These are phyloP conservation scores for Naganishia vaughanmartiniae DNA, from an alignment of 768 basidiomycete genomes.

Conservation along the genomic window DNA sequence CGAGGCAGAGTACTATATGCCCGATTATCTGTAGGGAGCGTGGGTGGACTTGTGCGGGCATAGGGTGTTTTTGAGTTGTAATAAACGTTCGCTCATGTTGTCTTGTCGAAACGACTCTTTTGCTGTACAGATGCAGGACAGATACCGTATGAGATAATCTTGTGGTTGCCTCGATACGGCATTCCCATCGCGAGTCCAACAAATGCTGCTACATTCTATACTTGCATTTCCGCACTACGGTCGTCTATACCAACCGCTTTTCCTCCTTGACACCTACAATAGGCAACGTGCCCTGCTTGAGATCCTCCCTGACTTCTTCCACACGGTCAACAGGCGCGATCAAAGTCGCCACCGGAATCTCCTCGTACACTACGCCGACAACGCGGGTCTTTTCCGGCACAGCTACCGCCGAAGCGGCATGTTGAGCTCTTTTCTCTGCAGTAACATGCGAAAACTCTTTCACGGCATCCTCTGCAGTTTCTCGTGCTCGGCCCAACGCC, in stretches of 20 bases:
- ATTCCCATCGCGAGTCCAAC: not conserved
- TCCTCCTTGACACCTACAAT: constrained; percentile 19
- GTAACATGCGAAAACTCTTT: constrained; percentile 34
- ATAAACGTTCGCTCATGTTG: no score
- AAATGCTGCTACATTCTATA: constrained; percentile 6
- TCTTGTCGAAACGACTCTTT: no score
- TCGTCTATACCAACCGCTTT: constrained; percentile 10
- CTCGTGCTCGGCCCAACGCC: constrained; percentile 57
- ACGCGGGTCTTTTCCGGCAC: constrained; percentile 32
- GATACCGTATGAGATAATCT: no score
- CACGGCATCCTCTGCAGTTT: constrained; percentile 34
- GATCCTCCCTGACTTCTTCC: constrained; percentile 19
- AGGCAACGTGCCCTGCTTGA: constrained; percentile 14
- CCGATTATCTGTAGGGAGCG: constrained; percentile 5
- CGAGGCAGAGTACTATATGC: constrained; percentile 17
- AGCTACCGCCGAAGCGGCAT: constrained; percentile 17
- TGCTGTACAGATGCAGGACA: no score
- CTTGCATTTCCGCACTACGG: not conserved
- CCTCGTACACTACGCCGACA: constrained; percentile 49
- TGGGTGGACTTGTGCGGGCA: no score
- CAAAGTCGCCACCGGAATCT: constrained; percentile 48
- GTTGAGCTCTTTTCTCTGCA: constrained; percentile 33
- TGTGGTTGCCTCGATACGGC: no score
- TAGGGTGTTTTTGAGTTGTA: no score
- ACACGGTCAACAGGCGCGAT: constrained; percentile 28